Evolutionary conservation across 108 stramenopile species (phyloP), one percentile per base, ranked within the genome.

Genomic region (Halocafeteria seosinensis): DNA sequence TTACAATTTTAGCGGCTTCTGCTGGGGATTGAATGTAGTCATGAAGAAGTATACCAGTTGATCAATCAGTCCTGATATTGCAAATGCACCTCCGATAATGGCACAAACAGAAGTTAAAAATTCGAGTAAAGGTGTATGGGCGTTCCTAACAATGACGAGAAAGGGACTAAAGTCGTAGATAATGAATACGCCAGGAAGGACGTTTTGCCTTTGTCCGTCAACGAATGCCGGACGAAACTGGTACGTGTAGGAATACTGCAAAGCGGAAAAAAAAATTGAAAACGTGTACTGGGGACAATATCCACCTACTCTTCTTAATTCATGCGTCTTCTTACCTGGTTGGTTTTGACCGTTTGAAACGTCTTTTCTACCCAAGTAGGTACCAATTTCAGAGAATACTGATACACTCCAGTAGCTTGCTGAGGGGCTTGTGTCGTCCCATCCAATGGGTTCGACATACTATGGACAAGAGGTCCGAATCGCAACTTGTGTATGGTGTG

Each of bases 131-230:
- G 90, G 87, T 2, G 80, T 85, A 9, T 28, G 61, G 37, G 80
- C 77, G 61, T 71, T 66, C 17, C 73, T 66, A 32, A 92, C 85
- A 71, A 92, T 87, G 35, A 98, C 87, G 34, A 86, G 86, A 76
- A 98, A 98, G 0, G 96, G 92, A 38, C 91, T 89, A 11, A 98
- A 84, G 70, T 98, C 93, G 70, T 94, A 98, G 26, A 98, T 85
- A 69, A 94, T 93, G 72, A 95, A 98, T 26, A 98, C 84, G 0
- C 96, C 96, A 17, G 92, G 90, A 52, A 93, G 69, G 11, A 93
- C 74, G 0, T 84, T 71, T 63, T 88, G 87, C 69, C 80, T 78
- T 31, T 81, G 64, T 52, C 72, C 65, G 63, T 90, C 84, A 13
- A 62, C 34, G 58, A 62, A 59, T 4, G 38, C 36, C 1, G 33